Base-by-base conservation (phyloP, 495 filamentous ascomycete genomes). In the Diplogelasinospora grovesii region DNA sequence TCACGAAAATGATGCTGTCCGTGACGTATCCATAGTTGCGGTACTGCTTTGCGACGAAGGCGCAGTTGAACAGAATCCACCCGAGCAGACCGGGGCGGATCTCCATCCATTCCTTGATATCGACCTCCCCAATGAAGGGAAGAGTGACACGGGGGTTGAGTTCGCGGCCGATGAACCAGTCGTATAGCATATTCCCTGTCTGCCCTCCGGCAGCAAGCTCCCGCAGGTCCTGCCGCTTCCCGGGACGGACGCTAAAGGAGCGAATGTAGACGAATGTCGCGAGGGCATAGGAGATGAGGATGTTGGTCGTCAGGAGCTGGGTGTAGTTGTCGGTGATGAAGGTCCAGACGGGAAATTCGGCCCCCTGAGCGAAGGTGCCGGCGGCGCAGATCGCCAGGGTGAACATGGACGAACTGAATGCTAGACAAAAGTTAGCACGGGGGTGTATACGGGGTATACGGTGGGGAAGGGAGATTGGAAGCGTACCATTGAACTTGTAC, bases 141-240 rank as follows among this genome's bases (percentile, higher is more conserved):
- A 95, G 54, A 4, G 70, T 77, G 34, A 97, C 60, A 21, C 89
- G 88, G 6, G 93, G 90, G 66, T 97, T 98, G 42, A 97, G 81
- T 57, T 97, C 92, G 24, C 92, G 87, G 14, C 92, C 92, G 49
- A 97, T 97, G 68, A 87, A 98, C 74, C 85, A 97, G 64, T 97
- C 90, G 63, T 97, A 96, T 22, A 97, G 62, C 34, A 83, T 63
- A 56, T 95, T 97, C 37, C 92, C 93, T 10, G 80, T 79, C 50
- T 83, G 74, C 36, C 86, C 89, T 35, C 87, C 88, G 3, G 78
- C 74, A 0, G 90, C 90, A 4, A 97, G 74, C 50, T 89, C 74
- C 38, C 89, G 86, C 40, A 74, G 60, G 24, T 82, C 74, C 8
- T 73, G 65, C n/a, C n/a, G n/a, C 47, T 86, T 76, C 15, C 78